Conservation (phyloP, 257 asterid genomes). For the Coffea canephora region DNA sequence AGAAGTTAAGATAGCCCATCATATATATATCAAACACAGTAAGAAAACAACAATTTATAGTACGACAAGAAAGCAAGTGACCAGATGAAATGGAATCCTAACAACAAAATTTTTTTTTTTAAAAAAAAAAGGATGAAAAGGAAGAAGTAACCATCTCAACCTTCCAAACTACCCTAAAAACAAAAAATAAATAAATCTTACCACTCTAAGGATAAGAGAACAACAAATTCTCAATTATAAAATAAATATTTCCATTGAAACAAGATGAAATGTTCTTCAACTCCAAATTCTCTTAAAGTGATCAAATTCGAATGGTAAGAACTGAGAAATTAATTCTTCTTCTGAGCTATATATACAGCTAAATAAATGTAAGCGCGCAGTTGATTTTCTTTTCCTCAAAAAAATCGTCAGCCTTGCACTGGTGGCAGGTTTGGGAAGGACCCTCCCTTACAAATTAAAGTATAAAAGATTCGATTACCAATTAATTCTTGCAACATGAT, state of each 20-base stretch:
- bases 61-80: neutral
- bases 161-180: too few species aligned
- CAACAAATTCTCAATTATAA: neutral
- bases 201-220: neutral
- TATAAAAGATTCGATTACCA: neutral
- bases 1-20: neutral
- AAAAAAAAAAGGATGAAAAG: neutral
- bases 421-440: too few species aligned
- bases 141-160: neutral
- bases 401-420: neutral
- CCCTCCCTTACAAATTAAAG: neutral
- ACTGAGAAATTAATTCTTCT: neutral
- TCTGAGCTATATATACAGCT: neutral
- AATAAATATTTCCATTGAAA: neutral
- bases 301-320: neutral
- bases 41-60: too few species aligned
- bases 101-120: too few species aligned
- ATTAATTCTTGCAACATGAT: neutral
- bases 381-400: too few species aligned
- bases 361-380: too few species aligned
- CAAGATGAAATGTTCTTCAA: neutral
- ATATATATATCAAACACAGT: neutral
- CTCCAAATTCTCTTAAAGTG: neutral
- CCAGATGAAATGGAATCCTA: too few species aligned
- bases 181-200: too few species aligned